phyloP scores from a whole-genome alignment of 2,329 filamentous ascomycete genomes.

The Nigrospora oryzae region DNA sequence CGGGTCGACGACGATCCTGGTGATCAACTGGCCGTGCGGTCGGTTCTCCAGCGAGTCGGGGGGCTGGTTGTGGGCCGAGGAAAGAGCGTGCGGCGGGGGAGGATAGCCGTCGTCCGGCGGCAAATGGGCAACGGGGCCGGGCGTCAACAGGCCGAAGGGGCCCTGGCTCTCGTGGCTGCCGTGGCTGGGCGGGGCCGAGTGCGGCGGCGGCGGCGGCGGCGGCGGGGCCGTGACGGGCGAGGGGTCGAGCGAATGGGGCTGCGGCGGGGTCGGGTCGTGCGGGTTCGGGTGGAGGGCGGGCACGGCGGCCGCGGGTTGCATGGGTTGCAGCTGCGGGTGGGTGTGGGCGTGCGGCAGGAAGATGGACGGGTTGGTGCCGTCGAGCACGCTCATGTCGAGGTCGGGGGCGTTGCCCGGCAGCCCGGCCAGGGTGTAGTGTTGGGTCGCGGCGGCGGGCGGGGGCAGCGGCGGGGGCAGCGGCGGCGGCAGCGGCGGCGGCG shows the following conservation, averaged over 20 bases:
- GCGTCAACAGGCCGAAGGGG: slow-evolving; percentile 38
- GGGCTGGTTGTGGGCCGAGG: slow-evolving; percentile 1
- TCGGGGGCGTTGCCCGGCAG: slow-evolving; percentile 15
- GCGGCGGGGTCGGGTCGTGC: slow-evolving; percentile 12
- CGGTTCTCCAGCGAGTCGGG: slow-evolving; percentile 28
- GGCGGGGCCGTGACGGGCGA: slow-evolving; percentile 13
- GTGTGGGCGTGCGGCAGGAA: slow-evolving; percentile 13
- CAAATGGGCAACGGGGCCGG: slow-evolving; percentile 21
- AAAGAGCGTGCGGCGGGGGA: slow-evolving; percentile 9
- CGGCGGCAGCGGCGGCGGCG: slow-evolving; percentile 1
- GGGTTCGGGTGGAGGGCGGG: slow-evolving; percentile 20
- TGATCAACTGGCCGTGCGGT: slow-evolving; percentile 42
- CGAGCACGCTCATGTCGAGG: slow-evolving; percentile 26
- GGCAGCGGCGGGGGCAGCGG: slow-evolving; percentile 2
- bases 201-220: slow-evolving; percentile 24
- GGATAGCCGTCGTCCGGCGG: slow-evolving; percentile 29
- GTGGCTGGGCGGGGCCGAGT: slow-evolving; percentile 18
- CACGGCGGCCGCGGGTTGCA: slow-evolving; percentile 21
- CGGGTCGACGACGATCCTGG: slow-evolving; percentile 54
- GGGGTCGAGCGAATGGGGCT: slow-evolving; percentile 10
- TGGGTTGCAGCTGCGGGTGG: slow-evolving; percentile 23
- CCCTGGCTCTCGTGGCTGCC: slow-evolving; percentile 8
- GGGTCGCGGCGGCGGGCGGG: not conserved
- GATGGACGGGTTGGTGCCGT: slow-evolving; percentile 27
- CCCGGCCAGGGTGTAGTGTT: not conserved